A percentile compares a stretch with the other conserved stretches of the same genome.
Conservation (phyloP, 306 rosid species). For the Cucumis hystrix region DNA sequence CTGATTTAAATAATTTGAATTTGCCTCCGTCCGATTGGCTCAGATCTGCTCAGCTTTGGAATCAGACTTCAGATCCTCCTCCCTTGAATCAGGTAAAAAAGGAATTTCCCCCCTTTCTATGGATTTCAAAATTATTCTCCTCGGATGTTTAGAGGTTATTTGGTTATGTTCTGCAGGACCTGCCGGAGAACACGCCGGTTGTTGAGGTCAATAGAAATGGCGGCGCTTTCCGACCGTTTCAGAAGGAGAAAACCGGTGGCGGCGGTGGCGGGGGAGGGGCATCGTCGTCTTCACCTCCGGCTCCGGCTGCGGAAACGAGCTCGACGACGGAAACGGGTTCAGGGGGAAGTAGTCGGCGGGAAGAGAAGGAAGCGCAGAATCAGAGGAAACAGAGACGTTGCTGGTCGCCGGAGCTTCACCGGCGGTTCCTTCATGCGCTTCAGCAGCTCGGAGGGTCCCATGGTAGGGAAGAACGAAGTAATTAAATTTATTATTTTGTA, state of each 20-base stretch:
- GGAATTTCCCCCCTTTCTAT: not conserved
- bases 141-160: not conserved
- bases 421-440: constrained; percentile 65
- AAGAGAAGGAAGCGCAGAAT: constrained; percentile 47
- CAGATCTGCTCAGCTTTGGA: constrained; percentile 86
- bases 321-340: constrained; percentile 29
- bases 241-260: constrained; percentile 30
- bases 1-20: constrained; percentile 43
- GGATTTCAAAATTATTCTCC: not conserved
- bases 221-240: constrained; percentile 81
- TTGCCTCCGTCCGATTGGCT: constrained; percentile 82
- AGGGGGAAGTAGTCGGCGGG: constrained; percentile 26
- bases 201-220: constrained; percentile 63
- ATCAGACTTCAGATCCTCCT: constrained; percentile 33
- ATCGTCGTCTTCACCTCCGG: constrained; percentile 17
- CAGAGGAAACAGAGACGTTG: constrained; percentile 70
- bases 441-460: constrained; percentile 87
- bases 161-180: constrained; percentile 24
- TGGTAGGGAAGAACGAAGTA: constrained; percentile 23
- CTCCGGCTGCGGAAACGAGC: constrained; percentile 36
- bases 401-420: constrained; percentile 91
- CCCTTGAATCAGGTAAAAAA: constrained; percentile 33
- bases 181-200: constrained; percentile 42
- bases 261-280: not conserved
- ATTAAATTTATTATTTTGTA: not conserved